Percentiles rank a stretch among this genome's conserved stretches.
phyloP scores from a whole-genome alignment of 2,329 filamentous ascomycete species.

The Penicillium sp. region DNA sequence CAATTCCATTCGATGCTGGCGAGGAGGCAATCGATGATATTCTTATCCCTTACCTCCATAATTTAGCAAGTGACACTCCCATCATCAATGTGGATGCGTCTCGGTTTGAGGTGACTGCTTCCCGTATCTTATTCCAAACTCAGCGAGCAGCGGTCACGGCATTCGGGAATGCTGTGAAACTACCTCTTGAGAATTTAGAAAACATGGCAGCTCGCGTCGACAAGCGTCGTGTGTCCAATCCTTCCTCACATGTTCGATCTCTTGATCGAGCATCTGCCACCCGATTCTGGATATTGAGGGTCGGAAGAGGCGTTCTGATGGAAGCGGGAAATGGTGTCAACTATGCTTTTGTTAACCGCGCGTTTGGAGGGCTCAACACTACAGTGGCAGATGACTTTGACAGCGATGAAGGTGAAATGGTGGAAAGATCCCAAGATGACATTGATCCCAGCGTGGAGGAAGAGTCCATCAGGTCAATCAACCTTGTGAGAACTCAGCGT shows the following conservation, averaged over 20 bases:
- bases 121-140: constrained; percentile 55
- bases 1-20: constrained; percentile 55
- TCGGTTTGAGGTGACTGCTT: constrained; percentile 61
- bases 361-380: constrained; percentile 64
- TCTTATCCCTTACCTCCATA: constrained; percentile 64
- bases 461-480: constrained; percentile 44
- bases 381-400: constrained; percentile 39
- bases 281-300: constrained; percentile 63
- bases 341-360: constrained; percentile 61
- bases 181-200: constrained; percentile 57
- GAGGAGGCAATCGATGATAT: constrained; percentile 59
- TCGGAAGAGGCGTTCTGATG: constrained; percentile 63
- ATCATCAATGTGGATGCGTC: constrained; percentile 63
- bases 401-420: constrained; percentile 35
- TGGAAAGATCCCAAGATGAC: constrained; percentile 54
- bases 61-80: constrained; percentile 54
- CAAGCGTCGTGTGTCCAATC: constrained; percentile 21
- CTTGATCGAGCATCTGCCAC: constrained; percentile 39
- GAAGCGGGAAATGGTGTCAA: constrained; percentile 60
- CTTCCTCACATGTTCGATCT: constrained; percentile 32
- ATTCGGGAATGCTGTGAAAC: constrained; percentile 58
- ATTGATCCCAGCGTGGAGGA: constrained; percentile 54
- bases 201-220: constrained; percentile 38
- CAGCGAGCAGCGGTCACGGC: constrained; percentile 61
- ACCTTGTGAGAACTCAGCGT: constrained; percentile 25